Evolutionary conservation across 805 yeast species (phyloP), one percentile per base, ranked within the genome.

Genomic region (Lachancea quebecensis): DNA sequence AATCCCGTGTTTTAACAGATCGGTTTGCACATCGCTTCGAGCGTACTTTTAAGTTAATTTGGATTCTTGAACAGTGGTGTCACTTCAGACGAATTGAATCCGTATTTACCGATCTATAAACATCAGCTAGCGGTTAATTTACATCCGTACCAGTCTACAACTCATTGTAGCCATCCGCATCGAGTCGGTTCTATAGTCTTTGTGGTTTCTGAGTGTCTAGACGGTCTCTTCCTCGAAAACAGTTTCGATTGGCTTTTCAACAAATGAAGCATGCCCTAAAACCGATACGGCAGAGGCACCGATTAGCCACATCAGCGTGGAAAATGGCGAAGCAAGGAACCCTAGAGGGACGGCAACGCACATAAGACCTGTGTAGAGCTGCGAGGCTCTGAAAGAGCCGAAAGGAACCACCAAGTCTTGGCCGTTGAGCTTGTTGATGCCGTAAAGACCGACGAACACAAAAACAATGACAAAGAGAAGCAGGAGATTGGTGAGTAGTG

Each of bases 241-340:
- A 33, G 91, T 81, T 69, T 93, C 98, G 49, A 90, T 82, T 16
- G 99, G 99, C 69, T 91, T 93, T 62, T 93, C 98, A 78, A 93
- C 74, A 51, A 91, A 71, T 2, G 90, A 73, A 38, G 97, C 99
- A 66, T 93, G 99, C 2, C 88, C 75, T 39, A 89, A 69, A 35
- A 91, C 85, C 32, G 84, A 65, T 39, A 82, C 82, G 25, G 83
- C 82, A 34, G 93, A 82, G 12, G 95, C 85, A 55, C 95, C 93
- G 55, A 85, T 75, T 55, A 91, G 77, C 98, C 98, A 93, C 72
- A 93, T 74, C 65, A 93, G 65, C 4, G 97, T 85, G 42, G 91
- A 77, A 51, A 93, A 72, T 25, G 98, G 97, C 53, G 91, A 82
- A 17, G 97, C 95, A 51, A 88, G 70, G 57, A 93, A 76, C 18